Evolutionary conservation across 192 early-diverging fungal genomes (phyloP).

Genomic region (Kappamyces sp.): DNA sequence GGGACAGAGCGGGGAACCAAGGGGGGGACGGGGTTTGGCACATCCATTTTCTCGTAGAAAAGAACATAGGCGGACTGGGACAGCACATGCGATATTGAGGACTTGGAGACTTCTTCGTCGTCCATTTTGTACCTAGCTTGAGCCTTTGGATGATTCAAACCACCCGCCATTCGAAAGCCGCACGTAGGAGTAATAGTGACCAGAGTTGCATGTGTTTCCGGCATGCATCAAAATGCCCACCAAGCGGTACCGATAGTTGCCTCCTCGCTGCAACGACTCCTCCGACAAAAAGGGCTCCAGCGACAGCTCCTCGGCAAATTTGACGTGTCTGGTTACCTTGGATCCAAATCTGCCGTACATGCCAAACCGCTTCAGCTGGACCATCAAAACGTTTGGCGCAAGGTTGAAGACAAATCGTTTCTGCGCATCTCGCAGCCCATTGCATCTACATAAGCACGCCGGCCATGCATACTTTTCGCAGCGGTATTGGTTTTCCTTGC

Average conservation of each 20-base stretch:
- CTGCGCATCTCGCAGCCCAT: conserved; percentile 63
- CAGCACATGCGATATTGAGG: conserved; percentile 62
- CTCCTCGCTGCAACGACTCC: neutral
- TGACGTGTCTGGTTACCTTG: conserved; percentile 63
- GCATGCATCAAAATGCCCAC: conserved; percentile 78
- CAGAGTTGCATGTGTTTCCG: conserved; percentile 65
- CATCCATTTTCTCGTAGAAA: conserved; percentile 50
- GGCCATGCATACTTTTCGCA: conserved; percentile 58
- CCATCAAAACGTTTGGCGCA: conserved; percentile 61
- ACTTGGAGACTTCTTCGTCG: conserved; percentile 64
- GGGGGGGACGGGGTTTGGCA: neutral
- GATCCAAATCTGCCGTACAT: conserved; percentile 46
- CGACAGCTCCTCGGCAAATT: conserved; percentile 57
- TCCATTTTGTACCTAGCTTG: conserved; percentile 49
- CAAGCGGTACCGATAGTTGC: conserved; percentile 45
- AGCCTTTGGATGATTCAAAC: conserved; percentile 34
- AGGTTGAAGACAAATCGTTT: conserved; percentile 75
- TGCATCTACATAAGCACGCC: conserved; percentile 53
- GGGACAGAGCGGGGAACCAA: too few species aligned
- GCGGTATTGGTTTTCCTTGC: conserved; percentile 65
- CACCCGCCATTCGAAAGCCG: conserved; percentile 70
- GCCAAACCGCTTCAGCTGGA: conserved; percentile 86
- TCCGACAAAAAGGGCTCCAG: conserved; percentile 52
- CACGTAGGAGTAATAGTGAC: conserved; percentile 83
- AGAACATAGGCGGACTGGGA: conserved; percentile 80